These are phyloP conservation scores for Kwoniella heveanensis DNA, from an alignment of 768 basidiomycete species.

Conservation along the genomic window DNA sequence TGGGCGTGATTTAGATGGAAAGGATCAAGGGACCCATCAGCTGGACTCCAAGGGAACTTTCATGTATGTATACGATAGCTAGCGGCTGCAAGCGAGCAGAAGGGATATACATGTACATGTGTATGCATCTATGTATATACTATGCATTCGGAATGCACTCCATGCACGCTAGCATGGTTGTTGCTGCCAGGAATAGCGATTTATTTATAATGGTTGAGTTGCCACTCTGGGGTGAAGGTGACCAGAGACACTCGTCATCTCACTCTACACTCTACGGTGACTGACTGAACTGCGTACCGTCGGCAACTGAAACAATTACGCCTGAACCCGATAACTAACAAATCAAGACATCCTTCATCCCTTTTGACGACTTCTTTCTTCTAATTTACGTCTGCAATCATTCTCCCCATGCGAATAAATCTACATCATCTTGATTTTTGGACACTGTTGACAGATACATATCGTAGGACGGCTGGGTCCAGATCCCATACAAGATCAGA, in stretches of 20 bases:
- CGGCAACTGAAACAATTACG: conserved; percentile 1
- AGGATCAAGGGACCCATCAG: neutral
- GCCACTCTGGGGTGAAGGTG: neutral
- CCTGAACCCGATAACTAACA: neutral
- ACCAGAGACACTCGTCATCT: neutral
- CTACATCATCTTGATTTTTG: too few relatives aligned
- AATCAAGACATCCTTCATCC: neutral
- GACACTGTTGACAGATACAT: too few relatives aligned
- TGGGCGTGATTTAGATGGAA: neutral
- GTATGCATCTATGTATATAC: neutral
- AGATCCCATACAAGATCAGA: too few relatives aligned
- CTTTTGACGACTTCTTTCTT: neutral
- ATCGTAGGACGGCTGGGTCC: too few relatives aligned
- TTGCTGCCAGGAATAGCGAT: neutral
- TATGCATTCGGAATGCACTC: neutral
- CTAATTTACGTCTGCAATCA: neutral
- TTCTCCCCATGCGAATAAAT: too few relatives aligned
- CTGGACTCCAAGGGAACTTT: neutral
- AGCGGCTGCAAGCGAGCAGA: neutral
- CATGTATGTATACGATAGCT: neutral
- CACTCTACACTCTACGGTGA: neutral
- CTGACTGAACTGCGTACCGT: neutral
- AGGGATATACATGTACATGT: neutral
- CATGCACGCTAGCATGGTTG: neutral
- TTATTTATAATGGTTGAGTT: neutral